These are phyloP conservation scores for Cynara cardunculus DNA, from an alignment of 129 eudicot genomes.

Conservation along the genomic window DNA sequence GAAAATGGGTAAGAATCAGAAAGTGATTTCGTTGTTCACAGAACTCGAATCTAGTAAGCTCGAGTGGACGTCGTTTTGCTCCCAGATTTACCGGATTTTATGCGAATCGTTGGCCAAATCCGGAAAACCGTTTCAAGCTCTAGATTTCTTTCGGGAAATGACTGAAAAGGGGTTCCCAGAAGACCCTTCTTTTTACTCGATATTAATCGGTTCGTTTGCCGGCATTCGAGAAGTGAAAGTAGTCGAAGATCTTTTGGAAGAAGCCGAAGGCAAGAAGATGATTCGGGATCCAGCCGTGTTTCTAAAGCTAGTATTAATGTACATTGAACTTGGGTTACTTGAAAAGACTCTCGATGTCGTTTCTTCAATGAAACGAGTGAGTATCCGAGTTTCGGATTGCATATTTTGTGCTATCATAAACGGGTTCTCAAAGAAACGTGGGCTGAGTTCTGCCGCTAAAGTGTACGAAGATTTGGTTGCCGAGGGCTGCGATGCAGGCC, in stretches of 20 bases:
- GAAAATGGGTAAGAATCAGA: conserved; percentile 48
- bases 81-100: conserved; percentile 49
- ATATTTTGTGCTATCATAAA: conserved; percentile 87
- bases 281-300: conserved; percentile 77
- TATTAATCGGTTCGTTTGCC: conserved; percentile 63
- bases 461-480: conserved; percentile 57
- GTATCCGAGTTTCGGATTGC: conserved; percentile 69
- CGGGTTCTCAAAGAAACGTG: conserved; percentile 70
- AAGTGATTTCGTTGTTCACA: conserved; percentile 48
- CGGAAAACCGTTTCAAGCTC: conserved; percentile 58
- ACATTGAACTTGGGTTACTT: conserved; percentile 54
- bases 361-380: conserved; percentile 51
- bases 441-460: conserved; percentile 39
- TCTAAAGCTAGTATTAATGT: conserved; percentile 73
- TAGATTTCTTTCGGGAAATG: conserved; percentile 62
- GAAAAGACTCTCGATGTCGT: conserved; percentile 72
- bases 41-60: conserved; percentile 42
- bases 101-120: conserved; percentile 63
- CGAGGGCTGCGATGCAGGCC: conserved; percentile 69
- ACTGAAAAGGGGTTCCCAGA: conserved; percentile 43
- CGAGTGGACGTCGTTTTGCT: conserved; percentile 25
- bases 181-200: conserved; percentile 53
- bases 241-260: conserved; percentile 56
- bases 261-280: conserved; percentile 71
- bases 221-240: conserved; percentile 41